Base-by-base conservation (phyloP, 1,139 yeast genomes). In the Geotrichum klebahnii region DNA sequence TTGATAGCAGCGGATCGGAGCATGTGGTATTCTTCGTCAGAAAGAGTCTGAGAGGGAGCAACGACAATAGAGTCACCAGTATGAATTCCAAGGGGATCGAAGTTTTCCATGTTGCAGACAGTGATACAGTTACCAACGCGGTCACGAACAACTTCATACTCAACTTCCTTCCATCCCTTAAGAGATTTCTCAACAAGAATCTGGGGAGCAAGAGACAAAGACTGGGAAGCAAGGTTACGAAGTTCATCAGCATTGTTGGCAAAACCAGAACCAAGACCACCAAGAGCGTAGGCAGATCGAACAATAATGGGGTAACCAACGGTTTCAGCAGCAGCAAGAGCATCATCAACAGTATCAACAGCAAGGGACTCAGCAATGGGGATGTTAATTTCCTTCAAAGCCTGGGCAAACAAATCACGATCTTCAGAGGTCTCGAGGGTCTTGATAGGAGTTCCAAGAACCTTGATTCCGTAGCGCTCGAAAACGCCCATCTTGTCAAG, bases 121-220 rank as follows among this genome's bases (percentile, higher is more conserved):
- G 98, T 92, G 66, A 92, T 89, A 81, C 98, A 92, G 80, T 92
- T 92, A 71, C 88, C 97, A 61, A 81, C 84, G 45, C 95, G 94
- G 74, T 92, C 98, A 69, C 98, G 86, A 55, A 92, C 98, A 71
- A 92, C 98, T 74, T 92, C 98, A 69, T 92, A 92, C 74, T 92
- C 98, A 61, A 92, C 88, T 74, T 92, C 98, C 71, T 92, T 92
- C 98, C 98, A 92, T 59, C 98, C 98, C 76, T 92, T 92, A 96
- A 92, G 86, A 48, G 97, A 88, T 70, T 81, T 81, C 76, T 92
- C 98, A 56, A 92, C 95, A 61, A 92, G 76, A 61, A 92, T 87
- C 75, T 92, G 99, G 46, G 97, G 97, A 42, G 97, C 82, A 55
- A 89, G 73, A 20, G 96, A 82, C 56, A 92, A 75, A 1, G 97